Percentiles rank a stretch among this genome's conserved stretches.
Evolutionary conservation across 2,329 filamentous ascomycete genomes (phyloP).

Genomic region (Neonectria magnoliae): DNA sequence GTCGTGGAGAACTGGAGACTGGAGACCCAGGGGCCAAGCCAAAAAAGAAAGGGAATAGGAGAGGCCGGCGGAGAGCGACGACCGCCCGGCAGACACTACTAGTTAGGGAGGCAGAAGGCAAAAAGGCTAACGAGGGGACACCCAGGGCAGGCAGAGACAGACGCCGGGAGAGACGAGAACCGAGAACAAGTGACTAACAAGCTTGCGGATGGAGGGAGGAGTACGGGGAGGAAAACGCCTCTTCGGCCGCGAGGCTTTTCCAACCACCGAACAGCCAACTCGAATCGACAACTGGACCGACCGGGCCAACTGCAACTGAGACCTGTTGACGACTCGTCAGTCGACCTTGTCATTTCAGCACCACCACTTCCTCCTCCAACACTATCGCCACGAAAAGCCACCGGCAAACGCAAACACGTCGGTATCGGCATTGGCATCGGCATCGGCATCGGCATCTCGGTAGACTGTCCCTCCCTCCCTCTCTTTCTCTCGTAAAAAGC

Average conservation of each 20-base stretch:
- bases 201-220: conserved; percentile 11
- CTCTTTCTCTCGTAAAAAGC: background rate
- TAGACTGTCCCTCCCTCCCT: background rate
- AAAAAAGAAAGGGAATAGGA: conserved; percentile 10
- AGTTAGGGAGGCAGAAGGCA: background rate
- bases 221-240: conserved; percentile 16
- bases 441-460: conserved; percentile 5
- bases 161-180: background rate
- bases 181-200: conserved; percentile 16
- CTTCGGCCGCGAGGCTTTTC: conserved; percentile 21
- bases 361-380: background rate
- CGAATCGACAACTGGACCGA: conserved; percentile 8
- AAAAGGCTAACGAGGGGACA: conserved; percentile 2
- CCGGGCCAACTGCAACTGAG: conserved; percentile 20
- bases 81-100: background rate
- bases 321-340: conserved; percentile 24
- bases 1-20: conserved; percentile 8
- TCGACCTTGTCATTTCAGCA: conserved; percentile 20
- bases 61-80: background rate
- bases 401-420: background rate
- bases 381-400: background rate
- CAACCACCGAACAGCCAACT: conserved; percentile 16
- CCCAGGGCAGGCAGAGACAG: background rate
- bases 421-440: background rate
- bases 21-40: conserved; percentile 16